Percentiles rank a stretch among this genome's conserved stretches.
Conservation (phyloP, 179 eudicot species). For the Silene coronaria region DNA sequence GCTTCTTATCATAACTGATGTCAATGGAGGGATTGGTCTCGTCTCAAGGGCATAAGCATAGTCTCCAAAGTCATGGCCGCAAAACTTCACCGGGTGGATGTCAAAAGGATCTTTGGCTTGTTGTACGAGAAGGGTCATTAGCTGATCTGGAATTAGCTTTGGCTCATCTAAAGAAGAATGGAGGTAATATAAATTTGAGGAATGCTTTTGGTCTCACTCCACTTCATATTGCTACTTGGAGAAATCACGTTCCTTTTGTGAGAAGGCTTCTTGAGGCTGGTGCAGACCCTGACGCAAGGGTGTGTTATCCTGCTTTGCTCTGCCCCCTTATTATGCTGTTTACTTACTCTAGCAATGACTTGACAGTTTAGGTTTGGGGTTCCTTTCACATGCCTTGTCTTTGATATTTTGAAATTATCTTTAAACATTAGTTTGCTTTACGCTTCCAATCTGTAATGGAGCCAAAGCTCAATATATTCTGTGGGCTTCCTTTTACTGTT, state of each 20-base stretch:
- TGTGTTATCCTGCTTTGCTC: slow-evolving; percentile 33
- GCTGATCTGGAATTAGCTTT: slow-evolving; percentile 72
- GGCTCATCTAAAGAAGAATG: slow-evolving; percentile 66
- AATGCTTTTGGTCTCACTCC: slow-evolving; percentile 78
- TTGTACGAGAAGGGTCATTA: slow-evolving; percentile 64
- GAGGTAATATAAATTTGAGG: slow-evolving; percentile 78
- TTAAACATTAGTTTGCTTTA: background rate
- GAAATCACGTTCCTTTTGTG: slow-evolving; percentile 86
- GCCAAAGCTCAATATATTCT: too few relatives aligned
- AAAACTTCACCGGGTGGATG: slow-evolving; percentile 37
- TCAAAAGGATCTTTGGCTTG: slow-evolving; percentile 64
- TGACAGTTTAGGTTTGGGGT: background rate
- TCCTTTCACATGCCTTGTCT: background rate
- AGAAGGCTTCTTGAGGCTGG: slow-evolving; percentile 94
- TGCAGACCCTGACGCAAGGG: slow-evolving; percentile 97
- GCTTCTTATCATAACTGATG: background rate
- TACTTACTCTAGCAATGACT: background rate
- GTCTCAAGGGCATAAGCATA: slow-evolving; percentile 55
- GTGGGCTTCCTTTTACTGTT: too few relatives aligned
- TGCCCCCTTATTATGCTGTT: slow-evolving; percentile 1
- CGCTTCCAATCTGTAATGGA: too few relatives aligned
- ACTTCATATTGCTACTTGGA: slow-evolving; percentile 95
- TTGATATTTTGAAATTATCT: background rate
- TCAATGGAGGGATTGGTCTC: slow-evolving; percentile 52
- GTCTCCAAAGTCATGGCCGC: slow-evolving; percentile 45